Evolutionary conservation across 2,329 filamentous ascomycete genomes (phyloP).

Genomic region (Phyllosticta paracitricarpa): DNA sequence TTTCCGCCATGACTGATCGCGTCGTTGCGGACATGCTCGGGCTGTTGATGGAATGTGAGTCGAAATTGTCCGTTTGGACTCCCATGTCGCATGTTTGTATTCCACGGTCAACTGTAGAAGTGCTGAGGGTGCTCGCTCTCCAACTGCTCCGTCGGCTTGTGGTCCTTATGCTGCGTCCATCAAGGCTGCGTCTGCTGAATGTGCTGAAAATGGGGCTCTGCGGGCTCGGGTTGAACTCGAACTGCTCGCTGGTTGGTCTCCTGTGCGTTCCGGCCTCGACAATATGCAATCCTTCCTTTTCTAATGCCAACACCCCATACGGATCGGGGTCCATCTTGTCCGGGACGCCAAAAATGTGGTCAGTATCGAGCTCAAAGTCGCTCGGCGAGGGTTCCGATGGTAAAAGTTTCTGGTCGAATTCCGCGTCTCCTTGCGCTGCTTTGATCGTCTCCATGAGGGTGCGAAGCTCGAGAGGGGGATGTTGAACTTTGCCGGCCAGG

Average conservation of each 20-base stretch:
- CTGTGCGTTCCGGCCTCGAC: conserved; percentile 73
- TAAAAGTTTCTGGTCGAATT: conserved; percentile 61
- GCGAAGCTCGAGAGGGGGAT: conserved; percentile 46
- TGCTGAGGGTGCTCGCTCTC: conserved; percentile 57
- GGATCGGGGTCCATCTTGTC: conserved; percentile 77
- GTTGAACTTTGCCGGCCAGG: conserved; percentile 47
- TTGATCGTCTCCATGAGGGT: conserved; percentile 74
- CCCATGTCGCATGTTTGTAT: conserved; percentile 54
- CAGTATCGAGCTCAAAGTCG: conserved; percentile 52
- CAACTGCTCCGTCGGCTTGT: conserved; percentile 49
- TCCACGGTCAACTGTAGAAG: conserved; percentile 49
- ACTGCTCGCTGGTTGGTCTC: conserved; percentile 66
- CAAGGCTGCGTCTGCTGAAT: conserved; percentile 56
- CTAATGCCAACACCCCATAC: conserved; percentile 81
- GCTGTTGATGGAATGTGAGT: conserved; percentile 18
- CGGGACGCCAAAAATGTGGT: conserved; percentile 65
- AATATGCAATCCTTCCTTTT: conserved; percentile 81
- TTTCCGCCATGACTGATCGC: conserved; percentile 23
- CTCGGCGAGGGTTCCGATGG: conserved; percentile 64
- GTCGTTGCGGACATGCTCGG: conserved; percentile 10
- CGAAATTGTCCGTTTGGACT: conserved; percentile 49
- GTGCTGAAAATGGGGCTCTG: conserved; percentile 59
- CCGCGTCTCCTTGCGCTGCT: conserved; percentile 71
- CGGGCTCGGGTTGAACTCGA: conserved; percentile 70
- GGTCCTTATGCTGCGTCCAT: conserved; percentile 49